Percentiles rank a stretch among this genome's conserved stretches.
These are phyloP conservation scores for Acanthamoeba rhysodes DNA, from an alignment of 208 protist genomes.

Conservation along the genomic window DNA sequence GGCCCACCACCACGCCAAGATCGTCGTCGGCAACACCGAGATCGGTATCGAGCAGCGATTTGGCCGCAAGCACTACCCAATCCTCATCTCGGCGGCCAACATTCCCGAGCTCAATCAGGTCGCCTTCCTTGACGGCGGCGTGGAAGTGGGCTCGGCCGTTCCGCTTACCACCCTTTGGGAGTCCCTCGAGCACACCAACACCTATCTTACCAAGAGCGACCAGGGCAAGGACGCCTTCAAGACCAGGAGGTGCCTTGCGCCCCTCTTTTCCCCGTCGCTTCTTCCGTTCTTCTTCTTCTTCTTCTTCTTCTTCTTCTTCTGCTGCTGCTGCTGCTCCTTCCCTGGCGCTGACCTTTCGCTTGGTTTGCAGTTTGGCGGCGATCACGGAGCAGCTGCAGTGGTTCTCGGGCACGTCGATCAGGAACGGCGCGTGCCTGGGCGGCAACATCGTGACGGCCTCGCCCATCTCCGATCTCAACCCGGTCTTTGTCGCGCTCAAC, in stretches of 20 bases:
- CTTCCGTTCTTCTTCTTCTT: too few species aligned
- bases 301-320: too few species aligned
- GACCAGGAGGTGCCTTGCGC: background rate
- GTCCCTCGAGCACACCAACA: slow-evolving; percentile 37
- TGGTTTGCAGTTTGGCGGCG: background rate
- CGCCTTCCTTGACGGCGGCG: slow-evolving; percentile 6
- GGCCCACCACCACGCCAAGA: slow-evolving; percentile 78
- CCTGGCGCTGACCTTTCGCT: background rate
- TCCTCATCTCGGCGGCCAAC: slow-evolving; percentile 82
- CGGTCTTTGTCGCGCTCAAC: slow-evolving; percentile 86
- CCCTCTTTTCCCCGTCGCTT: background rate
- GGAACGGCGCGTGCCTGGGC: slow-evolving; percentile 91
- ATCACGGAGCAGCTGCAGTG: slow-evolving; percentile 83
- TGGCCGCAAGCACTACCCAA: slow-evolving; percentile 80
- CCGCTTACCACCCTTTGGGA: slow-evolving; percentile 80
- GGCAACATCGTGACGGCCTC: slow-evolving; percentile 93
- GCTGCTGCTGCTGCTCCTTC: too few species aligned
- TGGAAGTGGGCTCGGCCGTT: slow-evolving; percentile 81
- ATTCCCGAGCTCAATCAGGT: slow-evolving; percentile 85
- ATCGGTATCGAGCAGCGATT: slow-evolving; percentile 90
- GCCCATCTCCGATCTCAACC: slow-evolving; percentile 93
- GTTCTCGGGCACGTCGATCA: slow-evolving; percentile 90
- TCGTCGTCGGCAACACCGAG: slow-evolving; percentile 91
- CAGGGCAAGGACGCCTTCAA: slow-evolving; percentile 65
- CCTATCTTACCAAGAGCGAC: background rate